Conservation (phyloP, 306 rosid species). For the Cucumis sativus region DNA sequence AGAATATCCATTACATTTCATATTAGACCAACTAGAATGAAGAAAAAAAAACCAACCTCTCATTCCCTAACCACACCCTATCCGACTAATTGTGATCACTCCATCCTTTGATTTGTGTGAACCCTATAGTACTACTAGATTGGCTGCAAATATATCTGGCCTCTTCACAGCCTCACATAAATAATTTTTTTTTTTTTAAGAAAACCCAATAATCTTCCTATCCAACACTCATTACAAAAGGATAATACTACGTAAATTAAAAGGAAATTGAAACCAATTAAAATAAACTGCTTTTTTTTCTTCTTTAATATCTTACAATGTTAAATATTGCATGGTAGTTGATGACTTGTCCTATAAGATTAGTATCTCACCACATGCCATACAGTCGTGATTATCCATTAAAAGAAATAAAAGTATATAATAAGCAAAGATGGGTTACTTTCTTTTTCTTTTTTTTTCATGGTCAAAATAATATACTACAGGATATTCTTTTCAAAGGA, state of each 20-base stretch:
- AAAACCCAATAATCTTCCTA: background rate
- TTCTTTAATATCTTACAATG: background rate
- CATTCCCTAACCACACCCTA: background rate
- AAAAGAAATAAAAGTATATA: background rate
- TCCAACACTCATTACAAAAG: background rate
- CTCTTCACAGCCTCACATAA: background rate
- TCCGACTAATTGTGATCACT: background rate
- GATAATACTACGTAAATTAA: background rate
- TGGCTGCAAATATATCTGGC: background rate
- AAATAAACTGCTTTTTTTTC: background rate
- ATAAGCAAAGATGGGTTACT: background rate
- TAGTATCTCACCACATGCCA: background rate
- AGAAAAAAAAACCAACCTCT: background rate
- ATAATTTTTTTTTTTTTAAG: no score
- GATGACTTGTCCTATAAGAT: background rate
- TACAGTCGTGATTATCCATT: background rate
- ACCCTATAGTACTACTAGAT: background rate
- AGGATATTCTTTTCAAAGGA: background rate
- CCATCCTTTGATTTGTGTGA: background rate
- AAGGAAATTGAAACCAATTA: background rate
- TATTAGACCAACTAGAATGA: background rate
- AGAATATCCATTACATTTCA: background rate
- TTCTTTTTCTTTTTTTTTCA: background rate
- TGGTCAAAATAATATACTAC: background rate
- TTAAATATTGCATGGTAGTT: background rate